A percentile compares a stretch with the other conserved stretches of the same genome.
phyloP scores from a whole-genome alignment of 208 protist species.

The Trypanosoma brucei region DNA sequence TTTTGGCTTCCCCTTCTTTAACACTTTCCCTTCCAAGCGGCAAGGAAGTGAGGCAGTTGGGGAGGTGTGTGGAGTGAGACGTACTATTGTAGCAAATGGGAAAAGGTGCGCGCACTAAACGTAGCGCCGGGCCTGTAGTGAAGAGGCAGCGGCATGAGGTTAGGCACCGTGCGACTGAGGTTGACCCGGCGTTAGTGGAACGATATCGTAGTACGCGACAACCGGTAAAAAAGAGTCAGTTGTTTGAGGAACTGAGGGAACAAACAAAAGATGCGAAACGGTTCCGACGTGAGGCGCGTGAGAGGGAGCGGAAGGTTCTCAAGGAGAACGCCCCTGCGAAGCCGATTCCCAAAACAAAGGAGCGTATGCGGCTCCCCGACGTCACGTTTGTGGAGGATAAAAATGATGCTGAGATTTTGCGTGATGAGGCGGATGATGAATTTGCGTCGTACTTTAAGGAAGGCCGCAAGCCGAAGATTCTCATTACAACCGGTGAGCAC shows the following conservation, averaged over 20 bases:
- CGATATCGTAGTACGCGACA: slow-evolving; percentile 82
- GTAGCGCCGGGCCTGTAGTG: slow-evolving; percentile 28
- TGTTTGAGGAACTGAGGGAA: slow-evolving; percentile 81
- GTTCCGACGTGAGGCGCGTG: slow-evolving; percentile 67
- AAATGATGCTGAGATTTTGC: slow-evolving; percentile 73
- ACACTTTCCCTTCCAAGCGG: background rate
- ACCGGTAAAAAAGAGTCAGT: slow-evolving; percentile 77
- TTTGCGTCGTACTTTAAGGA: slow-evolving; percentile 78
- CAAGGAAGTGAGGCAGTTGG: background rate
- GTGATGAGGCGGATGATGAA: slow-evolving; percentile 88
- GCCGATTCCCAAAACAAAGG: slow-evolving; percentile 84
- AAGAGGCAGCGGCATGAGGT: slow-evolving; percentile 36
- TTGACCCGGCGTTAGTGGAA: slow-evolving; percentile 74
- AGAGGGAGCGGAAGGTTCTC: slow-evolving; percentile 65
- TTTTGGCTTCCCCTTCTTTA: no score
- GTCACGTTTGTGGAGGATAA: slow-evolving; percentile 72
- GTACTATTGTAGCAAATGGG: slow-evolving; percentile 43
- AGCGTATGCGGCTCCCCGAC: slow-evolving; percentile 69
- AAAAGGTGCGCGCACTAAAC: slow-evolving; percentile 73
- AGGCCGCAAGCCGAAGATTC: slow-evolving; percentile 60
- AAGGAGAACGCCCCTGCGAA: slow-evolving; percentile 76
- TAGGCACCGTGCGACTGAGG: slow-evolving; percentile 42
- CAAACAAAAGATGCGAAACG: slow-evolving; percentile 90
- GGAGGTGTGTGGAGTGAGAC: background rate
- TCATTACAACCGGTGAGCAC: slow-evolving; percentile 88